These are phyloP conservation scores for Gossypium arboreum DNA, from an alignment of 345 rosid genomes.

Conservation along the genomic window DNA sequence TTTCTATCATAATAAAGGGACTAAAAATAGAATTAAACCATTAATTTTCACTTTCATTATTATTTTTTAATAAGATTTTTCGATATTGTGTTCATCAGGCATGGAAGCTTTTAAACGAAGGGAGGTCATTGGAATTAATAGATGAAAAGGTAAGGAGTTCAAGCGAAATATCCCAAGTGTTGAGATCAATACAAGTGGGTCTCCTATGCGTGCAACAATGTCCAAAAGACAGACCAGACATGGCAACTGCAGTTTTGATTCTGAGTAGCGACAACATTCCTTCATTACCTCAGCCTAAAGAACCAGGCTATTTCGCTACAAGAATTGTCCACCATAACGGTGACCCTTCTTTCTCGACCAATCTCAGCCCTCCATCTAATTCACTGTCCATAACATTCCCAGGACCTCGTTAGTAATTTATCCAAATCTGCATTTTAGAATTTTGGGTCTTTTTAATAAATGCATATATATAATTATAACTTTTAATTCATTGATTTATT, in stretches of 20 bases:
- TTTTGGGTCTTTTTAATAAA: not conserved
- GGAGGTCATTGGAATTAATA: constrained; percentile 10
- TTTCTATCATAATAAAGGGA: not conserved
- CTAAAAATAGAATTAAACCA: not conserved
- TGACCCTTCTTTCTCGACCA: not conserved
- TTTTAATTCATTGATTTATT: no score
- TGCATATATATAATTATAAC: no score
- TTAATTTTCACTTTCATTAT: not conserved
- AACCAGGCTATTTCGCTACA: constrained; percentile 28
- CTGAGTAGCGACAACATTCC: constrained; percentile 32
- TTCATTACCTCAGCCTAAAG: constrained; percentile 19
- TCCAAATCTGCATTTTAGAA: not conserved
- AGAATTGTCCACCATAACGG: not conserved
- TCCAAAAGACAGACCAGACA: constrained; percentile 21
- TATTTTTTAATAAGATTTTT: not conserved
- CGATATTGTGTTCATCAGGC: constrained; percentile 27
- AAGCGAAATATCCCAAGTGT: not conserved
- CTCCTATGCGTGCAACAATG: not conserved
- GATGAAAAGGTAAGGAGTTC: constrained; percentile 22
- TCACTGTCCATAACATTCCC: not conserved
- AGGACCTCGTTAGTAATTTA: not conserved
- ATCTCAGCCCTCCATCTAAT: not conserved
- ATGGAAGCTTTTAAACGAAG: constrained; percentile 15
- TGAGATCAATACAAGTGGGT: not conserved
- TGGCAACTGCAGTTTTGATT: constrained; percentile 41